A percentile compares a stretch with the other conserved stretches of the same genome.
Conservation (phyloP, 1,139 yeast species). For the Nakaseomyces kungkrabaensis region DNA sequence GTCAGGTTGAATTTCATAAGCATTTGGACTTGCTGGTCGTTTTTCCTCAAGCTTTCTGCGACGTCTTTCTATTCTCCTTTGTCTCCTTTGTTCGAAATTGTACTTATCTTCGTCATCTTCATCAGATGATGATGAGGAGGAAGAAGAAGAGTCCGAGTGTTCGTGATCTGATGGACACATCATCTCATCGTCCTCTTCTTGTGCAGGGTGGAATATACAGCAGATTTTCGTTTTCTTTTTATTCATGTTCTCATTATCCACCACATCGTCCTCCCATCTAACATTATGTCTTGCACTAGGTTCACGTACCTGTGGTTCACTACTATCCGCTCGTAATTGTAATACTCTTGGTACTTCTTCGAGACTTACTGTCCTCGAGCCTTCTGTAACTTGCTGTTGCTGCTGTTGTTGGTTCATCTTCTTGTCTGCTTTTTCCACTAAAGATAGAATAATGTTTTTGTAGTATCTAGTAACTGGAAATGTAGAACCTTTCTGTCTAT, state of each 20-base stretch:
- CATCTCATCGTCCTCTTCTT: conserved; percentile 53
- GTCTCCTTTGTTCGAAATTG: conserved; percentile 24
- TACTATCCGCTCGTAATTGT: conserved; percentile 17
- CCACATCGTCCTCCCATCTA: conserved; percentile 74
- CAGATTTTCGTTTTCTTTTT: conserved; percentile 90
- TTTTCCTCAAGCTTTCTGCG: conserved; percentile 22
- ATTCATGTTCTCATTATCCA: conserved; percentile 82
- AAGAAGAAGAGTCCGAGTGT: conserved; percentile 10
- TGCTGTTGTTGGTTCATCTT: conserved; percentile 6
- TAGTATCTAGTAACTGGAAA: too few relatives aligned
- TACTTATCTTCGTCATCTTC: conserved; percentile 20
- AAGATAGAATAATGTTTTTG: too few relatives aligned
- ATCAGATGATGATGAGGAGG: conserved; percentile 24
- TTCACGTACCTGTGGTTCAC: conserved; percentile 1
- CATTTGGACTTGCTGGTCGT: conserved; percentile 44
- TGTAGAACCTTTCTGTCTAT: too few relatives aligned
- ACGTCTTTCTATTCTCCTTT: conserved; percentile 27
- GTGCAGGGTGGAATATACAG: conserved; percentile 83
- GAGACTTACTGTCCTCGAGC: conserved; percentile 17
- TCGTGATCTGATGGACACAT: conserved; percentile 30
- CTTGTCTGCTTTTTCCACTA: not conserved
- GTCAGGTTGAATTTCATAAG: conserved; percentile 66
- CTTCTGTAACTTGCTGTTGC: conserved; percentile 5
- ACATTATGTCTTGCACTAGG: conserved; percentile 39
- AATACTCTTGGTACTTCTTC: conserved; percentile 15